Evolutionary conservation across 805 yeast species (phyloP), one percentile per base, ranked within the genome.

Genomic region (Metschnikowia borealis): DNA sequence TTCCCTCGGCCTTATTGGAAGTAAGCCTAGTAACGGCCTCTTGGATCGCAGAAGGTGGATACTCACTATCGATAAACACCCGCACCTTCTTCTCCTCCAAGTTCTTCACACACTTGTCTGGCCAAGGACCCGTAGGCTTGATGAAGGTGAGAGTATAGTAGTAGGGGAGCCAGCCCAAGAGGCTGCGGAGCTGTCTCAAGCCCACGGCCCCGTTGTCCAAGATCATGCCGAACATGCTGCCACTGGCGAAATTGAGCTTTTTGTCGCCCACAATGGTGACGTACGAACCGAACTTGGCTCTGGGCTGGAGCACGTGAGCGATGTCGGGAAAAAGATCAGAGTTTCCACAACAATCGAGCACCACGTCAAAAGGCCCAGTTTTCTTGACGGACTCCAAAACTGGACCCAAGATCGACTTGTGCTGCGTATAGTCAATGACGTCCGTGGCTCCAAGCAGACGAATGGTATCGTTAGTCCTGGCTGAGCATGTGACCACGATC

Each of bases 301-400:
- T 69, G 35, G 79, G 74, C 56, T 79, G 78, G 54, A 86, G 66
- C 73, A 69, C 37, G 6, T 68, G 56, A 5, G 67, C 59, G 48
- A 79, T 69, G 11, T 73, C 63, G 2, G 70, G 62, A 48, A 81
- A 71, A 18, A 83, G 74, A 17, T 76, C 79, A 23, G 62, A 62
- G 48, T 78, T 80, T 36, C 96, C 91, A 46, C 79, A 81, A 48
- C 84, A 75, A 67, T 88, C 96, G 29, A 82, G 61, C 40, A 87
- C 79, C 10, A 78, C 61, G 60, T 85, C 89, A 58, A 82, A 87
- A 53, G 76, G 70, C 45, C 56, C 73, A 47, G 43, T 60, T 45
- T 48, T 64, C 56, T 49, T 63, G 32, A 65, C 63, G 1, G 72
- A 59, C 44, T 74, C 74, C 36, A 70, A 65, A 1, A 69, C 67